Conservation (phyloP, 2,329 filamentous ascomycete species). For the Alternaria gaisen region DNA sequence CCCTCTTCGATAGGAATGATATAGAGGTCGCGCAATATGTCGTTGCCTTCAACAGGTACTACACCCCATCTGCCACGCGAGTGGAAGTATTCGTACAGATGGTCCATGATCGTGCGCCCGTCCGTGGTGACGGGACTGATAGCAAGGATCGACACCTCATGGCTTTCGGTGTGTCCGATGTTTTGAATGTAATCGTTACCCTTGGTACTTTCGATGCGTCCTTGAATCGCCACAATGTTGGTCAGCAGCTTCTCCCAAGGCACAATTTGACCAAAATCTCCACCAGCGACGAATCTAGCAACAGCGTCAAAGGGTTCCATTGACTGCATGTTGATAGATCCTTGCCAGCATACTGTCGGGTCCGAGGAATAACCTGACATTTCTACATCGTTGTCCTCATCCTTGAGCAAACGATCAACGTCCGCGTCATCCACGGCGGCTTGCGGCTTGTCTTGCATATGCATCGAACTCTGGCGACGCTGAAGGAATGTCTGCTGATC, state of each 20-base stretch:
- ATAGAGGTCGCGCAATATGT: constrained; percentile 88
- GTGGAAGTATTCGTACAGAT: constrained; percentile 87
- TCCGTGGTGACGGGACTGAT: constrained; percentile 70
- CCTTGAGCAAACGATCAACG: constrained; percentile 86
- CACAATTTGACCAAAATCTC: constrained; percentile 72
- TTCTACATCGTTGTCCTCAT: constrained; percentile 79
- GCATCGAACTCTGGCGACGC: constrained; percentile 62
- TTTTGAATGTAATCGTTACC: constrained; percentile 93
- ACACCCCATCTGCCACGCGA: constrained; percentile 87
- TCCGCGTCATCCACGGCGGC: constrained; percentile 82
- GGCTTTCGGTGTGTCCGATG: constrained; percentile 80
- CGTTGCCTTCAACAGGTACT: constrained; percentile 68
- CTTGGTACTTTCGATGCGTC: constrained; percentile 80
- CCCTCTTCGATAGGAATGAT: constrained; percentile 84
- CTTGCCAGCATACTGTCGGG: constrained; percentile 69
- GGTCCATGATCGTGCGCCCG: constrained; percentile 70
- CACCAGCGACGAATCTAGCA: constrained; percentile 86
- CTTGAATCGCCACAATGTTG: constrained; percentile 73
- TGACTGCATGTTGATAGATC: constrained; percentile 69
- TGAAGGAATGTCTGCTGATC: constrained; percentile 57
- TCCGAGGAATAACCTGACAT: constrained; percentile 78
- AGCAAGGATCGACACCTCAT: constrained; percentile 83
- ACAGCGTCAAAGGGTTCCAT: constrained; percentile 78
- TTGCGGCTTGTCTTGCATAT: constrained; percentile 51
- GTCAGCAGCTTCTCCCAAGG: constrained; percentile 83